Conservation (phyloP, 1,284 basidiomycete species). For the Omphalotus olearius region DNA sequence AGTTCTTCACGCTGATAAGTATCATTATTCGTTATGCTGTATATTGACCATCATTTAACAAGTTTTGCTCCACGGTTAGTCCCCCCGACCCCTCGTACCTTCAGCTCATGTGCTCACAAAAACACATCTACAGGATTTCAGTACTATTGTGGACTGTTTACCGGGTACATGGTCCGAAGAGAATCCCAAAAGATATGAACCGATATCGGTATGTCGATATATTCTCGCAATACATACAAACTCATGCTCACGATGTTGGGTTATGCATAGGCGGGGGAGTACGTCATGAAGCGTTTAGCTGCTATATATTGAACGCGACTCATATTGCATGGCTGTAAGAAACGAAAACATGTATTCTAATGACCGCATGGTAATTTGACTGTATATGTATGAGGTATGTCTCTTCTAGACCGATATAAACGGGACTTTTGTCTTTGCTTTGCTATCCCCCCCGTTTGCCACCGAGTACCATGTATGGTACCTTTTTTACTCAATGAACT, state of each 20-base stretch:
- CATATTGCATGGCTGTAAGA: too few species aligned
- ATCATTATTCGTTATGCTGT: background rate
- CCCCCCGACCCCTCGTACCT: background rate
- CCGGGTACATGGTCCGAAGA: conserved; percentile 44
- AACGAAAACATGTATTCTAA: too few species aligned
- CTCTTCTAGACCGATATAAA: too few species aligned
- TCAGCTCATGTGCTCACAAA: too few species aligned
- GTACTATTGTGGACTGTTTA: conserved; percentile 40
- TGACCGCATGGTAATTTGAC: too few species aligned
- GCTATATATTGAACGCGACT: conserved; percentile 3
- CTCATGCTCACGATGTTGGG: too few species aligned
- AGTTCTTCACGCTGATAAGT: conserved; percentile 17
- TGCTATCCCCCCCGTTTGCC: too few species aligned
- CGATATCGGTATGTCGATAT: conserved; percentile 27
- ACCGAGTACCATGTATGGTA: too few species aligned
- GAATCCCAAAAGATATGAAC: conserved; percentile 36
- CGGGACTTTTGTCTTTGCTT: too few species aligned
- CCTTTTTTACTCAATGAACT: too few species aligned
- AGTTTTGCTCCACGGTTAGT: conserved; percentile 43
- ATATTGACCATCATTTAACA: background rate
- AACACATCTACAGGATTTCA: conserved; percentile 24
- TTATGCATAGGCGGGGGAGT: conserved; percentile 6
- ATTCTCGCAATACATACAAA: too few species aligned
- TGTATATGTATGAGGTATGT: too few species aligned
- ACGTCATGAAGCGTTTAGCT: conserved; percentile 12